These are phyloP conservation scores for Brassica incana DNA, from an alignment of 345 rosid genomes.

Conservation along the genomic window DNA sequence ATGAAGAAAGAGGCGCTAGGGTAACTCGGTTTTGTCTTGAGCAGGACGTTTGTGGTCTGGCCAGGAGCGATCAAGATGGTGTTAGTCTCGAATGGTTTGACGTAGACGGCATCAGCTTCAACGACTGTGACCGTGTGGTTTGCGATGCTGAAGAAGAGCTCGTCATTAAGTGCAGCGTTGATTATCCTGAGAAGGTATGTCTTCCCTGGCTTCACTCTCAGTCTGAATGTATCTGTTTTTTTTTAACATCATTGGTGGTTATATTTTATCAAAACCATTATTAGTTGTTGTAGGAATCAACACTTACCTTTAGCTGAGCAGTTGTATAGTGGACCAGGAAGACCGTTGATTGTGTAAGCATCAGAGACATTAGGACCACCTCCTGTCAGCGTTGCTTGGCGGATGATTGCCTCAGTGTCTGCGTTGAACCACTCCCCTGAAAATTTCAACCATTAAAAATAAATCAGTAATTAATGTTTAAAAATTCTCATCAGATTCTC, in stretches of 20 bases:
- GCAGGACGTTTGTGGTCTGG: neutral
- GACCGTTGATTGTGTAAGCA: neutral
- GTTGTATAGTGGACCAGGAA: conserved; percentile 78
- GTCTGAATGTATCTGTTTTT: conserved; percentile 2
- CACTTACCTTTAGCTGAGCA: conserved; percentile 67
- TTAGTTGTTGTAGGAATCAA: neutral
- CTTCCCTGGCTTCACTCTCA: neutral
- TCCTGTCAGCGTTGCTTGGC: neutral
- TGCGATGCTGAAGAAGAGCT: conserved; percentile 45
- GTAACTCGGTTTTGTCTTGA: conserved; percentile 17
- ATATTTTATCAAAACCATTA: neutral
- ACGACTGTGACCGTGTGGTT: conserved; percentile 33
- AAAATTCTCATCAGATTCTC: neutral
- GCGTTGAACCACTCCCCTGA: neutral
- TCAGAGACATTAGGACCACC: conserved; percentile 3
- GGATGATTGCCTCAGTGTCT: neutral
- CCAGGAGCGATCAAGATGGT: neutral
- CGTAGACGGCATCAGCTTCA: neutral
- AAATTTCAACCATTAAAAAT: neutral
- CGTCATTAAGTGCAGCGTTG: conserved; percentile 47
- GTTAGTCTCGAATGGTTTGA: neutral
- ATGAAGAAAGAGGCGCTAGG: conserved; percentile 46
- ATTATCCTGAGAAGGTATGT: conserved; percentile 39
- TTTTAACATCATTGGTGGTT: neutral
- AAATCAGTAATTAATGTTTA: neutral